Evolutionary conservation across 208 protist genomes (phyloP).

Genomic region (Tritrichomonas musculus): DNA sequence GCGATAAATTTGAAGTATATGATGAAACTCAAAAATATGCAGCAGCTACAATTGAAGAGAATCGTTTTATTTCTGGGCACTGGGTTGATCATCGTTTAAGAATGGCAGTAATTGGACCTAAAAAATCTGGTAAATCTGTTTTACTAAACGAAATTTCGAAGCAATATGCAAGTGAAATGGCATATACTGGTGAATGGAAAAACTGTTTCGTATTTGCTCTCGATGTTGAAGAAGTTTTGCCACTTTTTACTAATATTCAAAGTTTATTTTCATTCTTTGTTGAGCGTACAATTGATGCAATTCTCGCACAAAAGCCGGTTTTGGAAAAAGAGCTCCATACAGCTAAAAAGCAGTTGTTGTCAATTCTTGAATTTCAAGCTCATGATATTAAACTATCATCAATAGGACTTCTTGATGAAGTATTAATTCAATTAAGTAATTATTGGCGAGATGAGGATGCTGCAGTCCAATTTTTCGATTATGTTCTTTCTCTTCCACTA

Average conservation of each 20-base stretch:
- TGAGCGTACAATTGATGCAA: neutral
- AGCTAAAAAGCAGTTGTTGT: neutral
- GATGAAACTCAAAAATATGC: no score
- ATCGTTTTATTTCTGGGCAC: no score
- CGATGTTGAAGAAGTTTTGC: neutral
- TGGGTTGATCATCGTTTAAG: no score
- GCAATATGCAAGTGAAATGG: neutral
- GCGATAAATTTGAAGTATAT: no score
- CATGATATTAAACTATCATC: neutral
- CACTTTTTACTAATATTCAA: neutral
- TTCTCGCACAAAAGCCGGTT: neutral
- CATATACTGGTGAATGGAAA: neutral
- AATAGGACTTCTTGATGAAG: neutral
- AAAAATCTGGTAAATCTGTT: neutral
- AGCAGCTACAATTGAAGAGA: no score
- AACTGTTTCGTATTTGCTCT: neutral
- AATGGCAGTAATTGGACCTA: neutral
- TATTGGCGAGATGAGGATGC: neutral
- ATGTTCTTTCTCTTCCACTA: neutral
- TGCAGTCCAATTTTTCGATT: neutral
- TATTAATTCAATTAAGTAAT: neutral
- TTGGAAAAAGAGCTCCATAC: neutral
- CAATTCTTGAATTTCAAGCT: neutral
- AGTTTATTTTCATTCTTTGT: neutral
- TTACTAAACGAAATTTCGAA: neutral